Evolutionary conservation across 192 early-diverging fungal species (phyloP).

Genomic region (Coemansia sp.): DNA sequence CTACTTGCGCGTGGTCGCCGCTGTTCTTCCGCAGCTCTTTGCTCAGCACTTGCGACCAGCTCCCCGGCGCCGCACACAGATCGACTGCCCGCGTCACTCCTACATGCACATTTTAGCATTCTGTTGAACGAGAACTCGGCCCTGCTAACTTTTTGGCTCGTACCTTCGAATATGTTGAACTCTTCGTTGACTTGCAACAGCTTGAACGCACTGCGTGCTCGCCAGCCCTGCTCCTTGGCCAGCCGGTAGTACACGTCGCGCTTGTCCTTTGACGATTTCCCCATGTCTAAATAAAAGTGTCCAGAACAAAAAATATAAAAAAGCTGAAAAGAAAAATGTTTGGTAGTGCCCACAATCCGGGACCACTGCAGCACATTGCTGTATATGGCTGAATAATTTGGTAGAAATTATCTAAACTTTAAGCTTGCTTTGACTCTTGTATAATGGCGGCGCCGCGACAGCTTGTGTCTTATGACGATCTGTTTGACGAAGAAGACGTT

Average conservation of each 20-base stretch:
- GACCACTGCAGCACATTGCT: background rate
- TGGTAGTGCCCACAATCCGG: background rate
- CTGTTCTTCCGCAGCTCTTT: conserved; percentile 59
- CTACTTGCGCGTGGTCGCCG: conserved; percentile 69
- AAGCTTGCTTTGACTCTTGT: background rate
- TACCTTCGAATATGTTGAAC: conserved; percentile 82
- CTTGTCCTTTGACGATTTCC: conserved; percentile 89
- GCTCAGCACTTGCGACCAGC: conserved; percentile 93
- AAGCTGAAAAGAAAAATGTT: background rate
- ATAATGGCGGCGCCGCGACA: conserved; percentile 23
- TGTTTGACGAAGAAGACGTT: conserved; percentile 22
- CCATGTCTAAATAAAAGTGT: conserved; percentile 52
- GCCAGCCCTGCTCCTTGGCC: conserved; percentile 97
- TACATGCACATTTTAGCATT: conserved; percentile 8
- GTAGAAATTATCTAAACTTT: too few relatives aligned
- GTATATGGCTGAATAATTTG: background rate
- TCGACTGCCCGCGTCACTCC: conserved; percentile 89
- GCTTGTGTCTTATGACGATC: conserved; percentile 46
- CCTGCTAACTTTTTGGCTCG: background rate
- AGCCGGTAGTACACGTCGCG: conserved; percentile 95
- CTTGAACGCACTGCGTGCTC: conserved; percentile 96
- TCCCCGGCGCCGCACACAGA: conserved; percentile 95
- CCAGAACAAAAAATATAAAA: background rate
- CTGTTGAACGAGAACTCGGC: background rate
- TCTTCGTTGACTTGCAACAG: conserved; percentile 95